Evolutionary conservation across 129 eudicot genomes (phyloP).

Genomic region (sunflower (Helianthus annuus)): HanXRQr2.0-SUNRISE NC_035441.2:3108639-3109138

Average conservation of each 20-base stretch:
- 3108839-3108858: constrained; percentile 99
- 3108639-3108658: constrained; percentile 94
- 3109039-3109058: too few relatives aligned
- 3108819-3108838: constrained; percentile 97
- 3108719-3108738: neutral
- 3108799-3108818: constrained; percentile 69
- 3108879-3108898: constrained; percentile 4
- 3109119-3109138: too few relatives aligned
- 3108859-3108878: constrained; percentile 93
- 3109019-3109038: too few relatives aligned
- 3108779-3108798: neutral
- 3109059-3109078: too few relatives aligned
- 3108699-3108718: constrained; percentile 24
- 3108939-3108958: too few relatives aligned
- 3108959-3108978: too few relatives aligned
- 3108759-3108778: neutral
- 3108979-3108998: too few relatives aligned
- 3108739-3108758: constrained; percentile 3
- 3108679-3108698: constrained; percentile 90
- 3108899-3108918: constrained; percentile 17
- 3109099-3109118: too few relatives aligned
- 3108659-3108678: constrained; percentile 98
- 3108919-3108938: neutral
- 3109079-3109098: too few relatives aligned
- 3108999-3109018: too few relatives aligned